Percentiles rank a stretch among this genome's conserved stretches.
phyloP scores from a whole-genome alignment of 148 eudicot species.

The Polygonum maritimum region DNA sequence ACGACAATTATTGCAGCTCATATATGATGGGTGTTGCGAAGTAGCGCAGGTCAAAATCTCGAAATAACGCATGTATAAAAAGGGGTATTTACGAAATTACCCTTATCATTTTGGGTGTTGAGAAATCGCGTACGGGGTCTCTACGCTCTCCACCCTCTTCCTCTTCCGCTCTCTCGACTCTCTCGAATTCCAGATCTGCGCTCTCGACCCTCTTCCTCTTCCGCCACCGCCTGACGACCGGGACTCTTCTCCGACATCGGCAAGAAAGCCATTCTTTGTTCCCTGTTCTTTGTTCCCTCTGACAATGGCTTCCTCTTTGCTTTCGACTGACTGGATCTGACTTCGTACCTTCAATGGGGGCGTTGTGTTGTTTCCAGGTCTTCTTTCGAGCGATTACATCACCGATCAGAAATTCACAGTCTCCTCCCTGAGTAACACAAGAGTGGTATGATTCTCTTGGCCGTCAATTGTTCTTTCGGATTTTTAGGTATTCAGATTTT shows the following conservation, averaged over 20 bases:
- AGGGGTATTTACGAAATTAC: no score
- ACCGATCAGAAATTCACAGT: conserved; percentile 78
- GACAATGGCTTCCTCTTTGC: no score
- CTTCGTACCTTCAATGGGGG: not conserved
- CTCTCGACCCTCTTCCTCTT: conserved; percentile 15
- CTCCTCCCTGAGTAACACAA: conserved; percentile 59
- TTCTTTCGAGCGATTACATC: conserved; percentile 61
- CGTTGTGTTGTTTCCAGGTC: conserved; percentile 38
- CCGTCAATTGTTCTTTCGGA: not conserved
- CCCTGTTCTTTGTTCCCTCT: no score
- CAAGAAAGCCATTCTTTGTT: conserved; percentile 16
- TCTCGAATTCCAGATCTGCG: not conserved
- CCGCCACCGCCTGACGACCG: conserved; percentile 34
- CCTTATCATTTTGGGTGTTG: no score
- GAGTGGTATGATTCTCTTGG: conserved; percentile 46
- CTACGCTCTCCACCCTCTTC: not conserved
- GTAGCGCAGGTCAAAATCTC: no score
- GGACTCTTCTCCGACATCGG: conserved; percentile 60
- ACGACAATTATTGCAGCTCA: not conserved
- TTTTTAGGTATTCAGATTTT: no score
- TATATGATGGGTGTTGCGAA: no score
- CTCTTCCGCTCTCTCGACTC: not conserved
- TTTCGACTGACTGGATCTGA: not conserved
- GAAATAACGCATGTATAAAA: no score
- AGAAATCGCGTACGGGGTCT: no score